Percentiles rank a stretch among this genome's conserved stretches.
Conservation (phyloP, 1,284 basidiomycete species). For the Sporisorium graminicola region DNA sequence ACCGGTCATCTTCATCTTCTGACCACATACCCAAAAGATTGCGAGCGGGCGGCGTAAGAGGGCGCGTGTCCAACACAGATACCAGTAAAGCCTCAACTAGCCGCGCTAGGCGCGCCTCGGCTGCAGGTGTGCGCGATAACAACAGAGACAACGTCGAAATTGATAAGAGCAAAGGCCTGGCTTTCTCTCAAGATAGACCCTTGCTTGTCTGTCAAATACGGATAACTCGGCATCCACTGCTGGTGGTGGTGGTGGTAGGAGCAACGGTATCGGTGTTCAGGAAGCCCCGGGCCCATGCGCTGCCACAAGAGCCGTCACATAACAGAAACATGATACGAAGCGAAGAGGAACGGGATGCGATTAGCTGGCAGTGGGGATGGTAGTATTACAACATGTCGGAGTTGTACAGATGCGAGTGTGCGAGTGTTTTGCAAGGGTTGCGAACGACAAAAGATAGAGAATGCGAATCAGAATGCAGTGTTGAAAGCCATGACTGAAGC, state of each 20-base stretch:
- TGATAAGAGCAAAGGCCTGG: neutral
- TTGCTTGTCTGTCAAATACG: neutral
- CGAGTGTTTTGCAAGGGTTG: constrained; percentile 25
- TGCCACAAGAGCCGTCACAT: neutral
- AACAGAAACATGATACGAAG: neutral
- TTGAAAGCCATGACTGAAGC: constrained; percentile 45
- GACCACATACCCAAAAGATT: too few species aligned
- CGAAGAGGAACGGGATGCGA: constrained; percentile 5
- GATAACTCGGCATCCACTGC: neutral
- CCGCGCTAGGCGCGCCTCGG: neutral
- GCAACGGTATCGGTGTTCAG: too few species aligned
- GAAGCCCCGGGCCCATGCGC: too few species aligned
- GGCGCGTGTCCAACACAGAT: too few species aligned
- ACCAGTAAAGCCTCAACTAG: too few species aligned
- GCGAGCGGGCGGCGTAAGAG: too few species aligned
- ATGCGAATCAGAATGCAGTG: constrained; percentile 45
- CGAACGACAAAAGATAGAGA: constrained; percentile 27
- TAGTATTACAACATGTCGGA: constrained; percentile 55
- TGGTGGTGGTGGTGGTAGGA: neutral
- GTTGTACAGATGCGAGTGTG: constrained; percentile 51
- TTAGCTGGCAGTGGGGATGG: constrained; percentile 31
- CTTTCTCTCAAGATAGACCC: neutral
- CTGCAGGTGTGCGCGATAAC: neutral
- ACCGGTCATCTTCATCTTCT: neutral
- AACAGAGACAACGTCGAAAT: neutral